phyloP scores from a whole-genome alignment of 495 filamentous ascomycete genomes.

The Lasiosphaeriaceae sp. region DNA sequence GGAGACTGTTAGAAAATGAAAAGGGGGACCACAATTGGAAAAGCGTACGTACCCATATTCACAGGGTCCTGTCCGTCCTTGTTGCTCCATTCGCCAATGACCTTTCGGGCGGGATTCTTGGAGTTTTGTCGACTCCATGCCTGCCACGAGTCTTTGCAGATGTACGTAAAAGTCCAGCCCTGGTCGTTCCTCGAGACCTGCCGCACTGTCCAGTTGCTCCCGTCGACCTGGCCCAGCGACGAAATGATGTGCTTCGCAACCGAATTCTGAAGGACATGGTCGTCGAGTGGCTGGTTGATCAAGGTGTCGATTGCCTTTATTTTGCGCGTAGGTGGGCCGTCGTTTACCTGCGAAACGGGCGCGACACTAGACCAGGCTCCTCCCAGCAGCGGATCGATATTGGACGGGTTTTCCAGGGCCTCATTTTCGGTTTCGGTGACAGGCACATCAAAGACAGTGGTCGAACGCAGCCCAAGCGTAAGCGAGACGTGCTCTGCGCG shows the following conservation, averaged over 20 bases:
- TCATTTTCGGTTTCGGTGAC: constrained; percentile 29
- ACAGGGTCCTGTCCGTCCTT: constrained; percentile 36
- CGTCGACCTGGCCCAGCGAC: constrained; percentile 34
- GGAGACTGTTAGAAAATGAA: constrained; percentile 11
- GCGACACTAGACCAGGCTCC: constrained; percentile 14
- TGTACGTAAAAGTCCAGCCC: constrained; percentile 46
- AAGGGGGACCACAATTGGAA: not conserved
- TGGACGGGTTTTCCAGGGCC: constrained; percentile 20
- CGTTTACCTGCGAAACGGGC: constrained; percentile 5
- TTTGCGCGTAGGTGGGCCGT: constrained; percentile 8
- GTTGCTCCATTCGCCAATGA: constrained; percentile 40
- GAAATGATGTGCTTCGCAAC: constrained; percentile 38
- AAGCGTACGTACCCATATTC: constrained; percentile 29
- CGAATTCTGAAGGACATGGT: constrained; percentile 38
- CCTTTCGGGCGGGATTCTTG: constrained; percentile 30
- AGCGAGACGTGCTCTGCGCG: constrained; percentile 38
- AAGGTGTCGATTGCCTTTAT: constrained; percentile 36
- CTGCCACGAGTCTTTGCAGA: constrained; percentile 46
- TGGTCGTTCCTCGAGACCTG: constrained; percentile 35
- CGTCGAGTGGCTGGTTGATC: constrained; percentile 39
- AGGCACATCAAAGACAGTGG: constrained; percentile 32
- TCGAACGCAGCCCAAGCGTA: constrained; percentile 36
- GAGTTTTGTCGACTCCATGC: constrained; percentile 41
- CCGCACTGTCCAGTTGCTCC: constrained; percentile 40
- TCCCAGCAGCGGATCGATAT: constrained; percentile 26